phyloP scores from a whole-genome alignment of 352 stramenopile genomes.

The Globisporangium spinosum region DNA sequence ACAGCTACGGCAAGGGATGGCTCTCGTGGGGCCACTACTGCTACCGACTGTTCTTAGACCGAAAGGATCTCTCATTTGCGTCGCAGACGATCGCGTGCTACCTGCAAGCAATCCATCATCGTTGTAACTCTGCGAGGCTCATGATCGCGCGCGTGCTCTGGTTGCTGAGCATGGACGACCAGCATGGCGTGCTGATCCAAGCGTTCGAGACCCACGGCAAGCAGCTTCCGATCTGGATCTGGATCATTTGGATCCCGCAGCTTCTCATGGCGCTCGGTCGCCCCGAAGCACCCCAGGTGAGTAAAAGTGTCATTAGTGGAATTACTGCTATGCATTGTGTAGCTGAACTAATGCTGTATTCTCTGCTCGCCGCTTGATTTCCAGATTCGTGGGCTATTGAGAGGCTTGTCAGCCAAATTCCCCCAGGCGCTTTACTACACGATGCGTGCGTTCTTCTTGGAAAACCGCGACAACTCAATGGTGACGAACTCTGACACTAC shows the following conservation, averaged over 20 bases:
- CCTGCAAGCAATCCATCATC: slow-evolving; percentile 90
- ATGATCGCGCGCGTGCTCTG: slow-evolving; percentile 91
- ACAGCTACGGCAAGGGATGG: slow-evolving; percentile 93
- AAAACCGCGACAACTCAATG: slow-evolving; percentile 92
- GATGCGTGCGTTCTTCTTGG: slow-evolving; percentile 96
- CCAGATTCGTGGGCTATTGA: slow-evolving; percentile 78
- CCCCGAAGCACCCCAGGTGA: slow-evolving; percentile 81
- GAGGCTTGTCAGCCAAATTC: slow-evolving; percentile 90
- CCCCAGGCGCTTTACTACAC: slow-evolving; percentile 98
- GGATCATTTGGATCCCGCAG: slow-evolving; percentile 98
- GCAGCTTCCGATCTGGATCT: slow-evolving; percentile 96
- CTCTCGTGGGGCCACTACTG: slow-evolving; percentile 93
- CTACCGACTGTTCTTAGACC: slow-evolving; percentile 78
- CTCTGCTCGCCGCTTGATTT: background rate
- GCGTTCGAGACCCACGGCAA: slow-evolving; percentile 93
- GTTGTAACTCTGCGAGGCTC: slow-evolving; percentile 82
- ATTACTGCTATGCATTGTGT: background rate
- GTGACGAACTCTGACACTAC: slow-evolving; percentile 29
- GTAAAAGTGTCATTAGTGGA: background rate
- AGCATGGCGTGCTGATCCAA: slow-evolving; percentile 65
- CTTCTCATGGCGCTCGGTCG: slow-evolving; percentile 94
- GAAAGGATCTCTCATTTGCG: slow-evolving; percentile 70
- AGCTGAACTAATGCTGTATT: background rate
- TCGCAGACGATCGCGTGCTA: slow-evolving; percentile 92
- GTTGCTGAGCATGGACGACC: slow-evolving; percentile 89